phyloP scores from a whole-genome alignment of 371 early-diverging fungal species.

The Rhizopus sp. region DNA sequence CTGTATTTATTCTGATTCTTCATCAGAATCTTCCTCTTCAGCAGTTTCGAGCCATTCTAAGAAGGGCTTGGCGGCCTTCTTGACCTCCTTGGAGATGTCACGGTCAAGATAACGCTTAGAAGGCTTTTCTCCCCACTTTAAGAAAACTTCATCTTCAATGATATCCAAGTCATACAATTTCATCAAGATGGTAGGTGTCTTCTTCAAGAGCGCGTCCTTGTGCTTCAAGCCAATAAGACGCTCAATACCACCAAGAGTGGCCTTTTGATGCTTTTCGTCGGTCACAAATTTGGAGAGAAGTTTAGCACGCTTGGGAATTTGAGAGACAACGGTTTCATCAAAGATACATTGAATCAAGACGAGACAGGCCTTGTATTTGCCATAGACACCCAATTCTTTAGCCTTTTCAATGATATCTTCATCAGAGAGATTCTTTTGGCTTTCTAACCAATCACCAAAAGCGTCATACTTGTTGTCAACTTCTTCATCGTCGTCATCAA shows the following conservation, averaged over 20 bases:
- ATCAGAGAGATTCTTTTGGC: constrained; percentile 54
- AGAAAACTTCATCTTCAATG: constrained; percentile 87
- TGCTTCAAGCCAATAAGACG: constrained; percentile 75
- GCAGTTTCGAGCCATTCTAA: constrained; percentile 86
- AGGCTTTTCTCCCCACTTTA: constrained; percentile 90
- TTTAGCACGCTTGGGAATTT: constrained; percentile 64
- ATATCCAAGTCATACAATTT: constrained; percentile 89
- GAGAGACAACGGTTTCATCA: constrained; percentile 61
- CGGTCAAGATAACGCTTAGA: constrained; percentile 89
- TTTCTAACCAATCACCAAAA: constrained; percentile 71
- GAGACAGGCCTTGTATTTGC: constrained; percentile 75
- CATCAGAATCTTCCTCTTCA: constrained; percentile 50
- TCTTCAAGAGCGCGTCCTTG: constrained; percentile 67
- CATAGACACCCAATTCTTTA: constrained; percentile 72
- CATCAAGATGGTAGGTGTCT: constrained; percentile 83
- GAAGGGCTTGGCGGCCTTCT: constrained; percentile 86
- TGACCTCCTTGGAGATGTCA: constrained; percentile 75
- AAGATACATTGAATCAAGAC: constrained; percentile 79
- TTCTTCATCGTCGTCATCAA: constrained; percentile 68
- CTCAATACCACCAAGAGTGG: constrained; percentile 91
- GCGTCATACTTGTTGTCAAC: constrained; percentile 69
- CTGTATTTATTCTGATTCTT: constrained; percentile 27
- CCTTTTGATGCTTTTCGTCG: constrained; percentile 86
- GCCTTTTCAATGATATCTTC: constrained; percentile 79
- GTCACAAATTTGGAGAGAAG: constrained; percentile 71